Percentiles rank a stretch among this genome's conserved stretches.
Conservation (phyloP, 371 early-diverging fungal genomes). For the Entomophthora muscae region DNA sequence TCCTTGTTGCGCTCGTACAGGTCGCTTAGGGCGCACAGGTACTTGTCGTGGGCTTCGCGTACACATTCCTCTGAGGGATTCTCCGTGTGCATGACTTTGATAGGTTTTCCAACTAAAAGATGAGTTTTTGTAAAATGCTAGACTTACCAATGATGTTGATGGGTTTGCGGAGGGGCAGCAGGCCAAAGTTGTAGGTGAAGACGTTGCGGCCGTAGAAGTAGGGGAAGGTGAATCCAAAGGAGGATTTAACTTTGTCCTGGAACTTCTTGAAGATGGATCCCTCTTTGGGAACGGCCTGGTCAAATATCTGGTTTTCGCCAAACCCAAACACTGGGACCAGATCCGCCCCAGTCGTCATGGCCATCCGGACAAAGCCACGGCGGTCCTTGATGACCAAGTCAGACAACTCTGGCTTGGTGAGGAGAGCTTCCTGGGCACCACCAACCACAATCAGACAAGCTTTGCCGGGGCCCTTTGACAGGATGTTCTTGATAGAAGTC, state of each 20-base stretch:
- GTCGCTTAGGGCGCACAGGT: neutral
- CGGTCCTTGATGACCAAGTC: conserved; percentile 50
- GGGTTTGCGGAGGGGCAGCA: conserved; percentile 9
- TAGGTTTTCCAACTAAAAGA: conserved; percentile 5
- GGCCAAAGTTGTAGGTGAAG: conserved; percentile 10
- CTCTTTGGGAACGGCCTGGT: conserved; percentile 13
- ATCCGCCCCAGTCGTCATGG: conserved; percentile 42
- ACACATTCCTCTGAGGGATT: neutral
- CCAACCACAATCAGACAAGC: conserved; percentile 61
- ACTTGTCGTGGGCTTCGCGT: neutral
- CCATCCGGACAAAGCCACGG: conserved; percentile 64
- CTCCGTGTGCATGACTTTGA: neutral
- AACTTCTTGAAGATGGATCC: conserved; percentile 4
- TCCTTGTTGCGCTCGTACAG: conserved; percentile 5
- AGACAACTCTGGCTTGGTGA: conserved; percentile 43
- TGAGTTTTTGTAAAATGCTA: neutral
- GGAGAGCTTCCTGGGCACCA: too few species aligned
- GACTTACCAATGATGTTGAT: conserved; percentile 11
- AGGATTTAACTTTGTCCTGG: conserved; percentile 6
- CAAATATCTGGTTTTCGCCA: conserved; percentile 71
- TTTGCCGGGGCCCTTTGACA: conserved; percentile 45
- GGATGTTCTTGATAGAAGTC: conserved; percentile 45
- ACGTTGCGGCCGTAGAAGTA: conserved; percentile 10
- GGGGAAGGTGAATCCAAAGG: conserved; percentile 6
- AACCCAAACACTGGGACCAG: conserved; percentile 59